Evolutionary conservation across 257 asterid genomes (phyloP), one percentile per base, ranked within the genome.

Genomic region (Hygrophila difformis): DNA sequence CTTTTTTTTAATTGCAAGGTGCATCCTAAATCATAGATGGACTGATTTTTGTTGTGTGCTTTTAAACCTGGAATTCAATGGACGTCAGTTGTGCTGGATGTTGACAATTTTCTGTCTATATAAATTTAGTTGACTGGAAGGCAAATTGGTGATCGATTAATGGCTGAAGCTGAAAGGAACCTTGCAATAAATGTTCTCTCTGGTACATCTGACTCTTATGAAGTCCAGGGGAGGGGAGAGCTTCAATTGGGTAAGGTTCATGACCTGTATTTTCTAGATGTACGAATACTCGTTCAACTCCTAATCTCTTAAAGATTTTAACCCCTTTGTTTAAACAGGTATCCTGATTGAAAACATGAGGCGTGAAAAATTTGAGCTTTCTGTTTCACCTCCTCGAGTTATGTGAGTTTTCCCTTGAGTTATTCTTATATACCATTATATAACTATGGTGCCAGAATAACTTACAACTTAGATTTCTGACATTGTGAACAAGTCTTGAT

Each of bases 211-310:
- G 98, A 91, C 20, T 78, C 98, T 36, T 86, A 70, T 78, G 98
- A 91, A 80, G 98, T 91, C 67, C 98, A 86, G 66, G 98, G 98
- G 62, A 74, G 98, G 72, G 98, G 98, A 68, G 98, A 91, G 75
- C 96, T 91, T 74, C 98, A 91, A 55, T 72, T 91, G 70, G 98
- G 98, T 86, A 56, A 62, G 84, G 37, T 58, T 56, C 53, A 28
- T 46, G 6, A 19, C 39, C 54, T 44, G 44, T 52, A 21, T 44
- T 49, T 49, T 35, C 49, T 34, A 20, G 20, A 11, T 66, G 50
- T 43, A 47, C 23, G 20, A 39, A 15, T 12, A 26, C 8, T 3
- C 7, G 31, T 26, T 3, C 8, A 5, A 26, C 31, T 3, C 31
- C 31, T 26, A 26, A 8, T 26, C 8, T 33, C 2, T 33, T 33